Conservation (phyloP, 129 eudicot species). For the Flaveria ramosissima region DNA sequence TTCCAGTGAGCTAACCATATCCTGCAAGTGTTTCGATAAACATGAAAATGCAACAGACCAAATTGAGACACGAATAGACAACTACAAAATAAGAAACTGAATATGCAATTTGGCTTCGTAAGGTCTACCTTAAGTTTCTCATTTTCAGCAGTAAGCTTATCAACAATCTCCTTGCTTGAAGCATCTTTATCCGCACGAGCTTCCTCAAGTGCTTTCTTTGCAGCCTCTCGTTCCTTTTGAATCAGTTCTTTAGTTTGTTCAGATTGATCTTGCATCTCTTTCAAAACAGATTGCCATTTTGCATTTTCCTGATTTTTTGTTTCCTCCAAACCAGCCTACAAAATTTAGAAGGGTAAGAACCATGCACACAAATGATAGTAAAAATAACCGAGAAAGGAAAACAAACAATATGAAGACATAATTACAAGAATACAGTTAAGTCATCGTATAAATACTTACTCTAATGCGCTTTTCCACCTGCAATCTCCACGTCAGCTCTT, state of each 20-base stretch:
- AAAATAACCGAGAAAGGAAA: background rate
- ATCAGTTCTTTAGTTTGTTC: constrained; percentile 36
- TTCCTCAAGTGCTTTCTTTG: constrained; percentile 36
- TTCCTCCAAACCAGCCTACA: constrained; percentile 69
- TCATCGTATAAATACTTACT: constrained; percentile 40
- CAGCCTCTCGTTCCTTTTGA: constrained; percentile 48
- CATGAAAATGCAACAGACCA: constrained; percentile 18
- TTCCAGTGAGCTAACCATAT: constrained; percentile 62
- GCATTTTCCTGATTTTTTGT: constrained; percentile 63
- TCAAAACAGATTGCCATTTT: constrained; percentile 50
- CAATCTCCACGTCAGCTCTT: constrained; percentile 75
- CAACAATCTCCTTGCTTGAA: constrained; percentile 47
- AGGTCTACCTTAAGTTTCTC: constrained; percentile 44
- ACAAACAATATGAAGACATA: background rate
- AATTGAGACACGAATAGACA: background rate
- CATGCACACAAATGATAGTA: background rate
- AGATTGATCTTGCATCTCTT: constrained; percentile 46
- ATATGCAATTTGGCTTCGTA: constrained; percentile 13
- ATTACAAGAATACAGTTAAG: constrained; percentile 2
- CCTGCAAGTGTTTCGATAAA: constrained; percentile 40
- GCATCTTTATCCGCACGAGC: constrained; percentile 45
- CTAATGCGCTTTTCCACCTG: constrained; percentile 83
- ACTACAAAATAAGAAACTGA: background rate
- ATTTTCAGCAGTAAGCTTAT: constrained; percentile 59
- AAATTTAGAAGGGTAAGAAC: constrained; percentile 20